phyloP scores from a whole-genome alignment of 345 rosid species.

The Sisymbrium irio region DNA sequence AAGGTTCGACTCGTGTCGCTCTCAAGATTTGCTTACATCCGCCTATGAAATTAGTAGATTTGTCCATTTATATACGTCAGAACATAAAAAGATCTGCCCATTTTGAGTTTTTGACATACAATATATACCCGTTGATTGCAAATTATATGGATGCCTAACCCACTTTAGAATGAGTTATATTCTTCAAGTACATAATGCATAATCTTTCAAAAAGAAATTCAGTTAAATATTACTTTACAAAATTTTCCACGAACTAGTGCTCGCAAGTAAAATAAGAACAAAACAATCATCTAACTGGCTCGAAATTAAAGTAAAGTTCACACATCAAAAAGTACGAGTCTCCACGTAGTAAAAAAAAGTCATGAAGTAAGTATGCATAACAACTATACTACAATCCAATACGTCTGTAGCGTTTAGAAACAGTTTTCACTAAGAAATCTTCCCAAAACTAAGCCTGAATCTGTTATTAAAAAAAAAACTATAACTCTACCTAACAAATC shows the following conservation, averaged over 20 bases:
- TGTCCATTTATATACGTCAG: neutral
- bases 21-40: conserved; percentile 19
- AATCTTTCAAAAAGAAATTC: neutral
- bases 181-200: neutral
- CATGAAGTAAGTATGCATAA: too few relatives aligned
- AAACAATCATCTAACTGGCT: neutral
- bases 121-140: neutral
- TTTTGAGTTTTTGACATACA: neutral
- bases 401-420: too few relatives aligned
- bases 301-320: neutral
- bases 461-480: too few relatives aligned
- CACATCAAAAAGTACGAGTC: too few relatives aligned
- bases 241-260: neutral
- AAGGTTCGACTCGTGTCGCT: neutral
- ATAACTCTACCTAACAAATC: too few relatives aligned
- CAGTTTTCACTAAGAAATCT: too few relatives aligned
- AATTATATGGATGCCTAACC: neutral
- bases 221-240: neutral
- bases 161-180: neutral
- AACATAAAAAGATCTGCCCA: neutral
- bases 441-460: too few relatives aligned
- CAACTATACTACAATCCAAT: too few relatives aligned
- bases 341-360: too few relatives aligned
- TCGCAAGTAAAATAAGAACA: neutral
- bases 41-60: neutral